phyloP scores from a whole-genome alignment of 2,329 filamentous ascomycete genomes.

The Claviceps humidiphila region DNA sequence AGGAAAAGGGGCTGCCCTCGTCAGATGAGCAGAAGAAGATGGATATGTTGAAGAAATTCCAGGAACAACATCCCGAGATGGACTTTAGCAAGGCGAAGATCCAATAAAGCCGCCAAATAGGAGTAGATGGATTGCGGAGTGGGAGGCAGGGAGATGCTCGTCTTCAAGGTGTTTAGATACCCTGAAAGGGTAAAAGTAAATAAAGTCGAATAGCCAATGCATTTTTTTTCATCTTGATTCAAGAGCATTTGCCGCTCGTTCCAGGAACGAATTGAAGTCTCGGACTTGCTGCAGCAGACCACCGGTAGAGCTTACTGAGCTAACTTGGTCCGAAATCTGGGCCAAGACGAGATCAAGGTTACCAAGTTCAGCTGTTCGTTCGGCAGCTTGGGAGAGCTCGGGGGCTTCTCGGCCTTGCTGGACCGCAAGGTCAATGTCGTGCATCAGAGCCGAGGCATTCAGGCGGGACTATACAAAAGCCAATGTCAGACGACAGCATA shows the following conservation, averaged over 20 bases:
- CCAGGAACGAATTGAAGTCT: conserved; percentile 51
- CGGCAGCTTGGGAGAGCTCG: conserved; percentile 29
- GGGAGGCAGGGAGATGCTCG: not conserved
- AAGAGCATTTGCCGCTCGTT: conserved; percentile 43
- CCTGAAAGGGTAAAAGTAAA: not conserved
- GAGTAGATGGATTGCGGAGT: conserved; percentile 1
- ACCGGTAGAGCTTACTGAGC: conserved; percentile 33
- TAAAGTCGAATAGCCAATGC: not conserved
- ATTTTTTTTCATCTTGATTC: conserved; percentile 27
- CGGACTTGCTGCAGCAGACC: conserved; percentile 42
- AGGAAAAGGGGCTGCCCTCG: conserved; percentile 77
- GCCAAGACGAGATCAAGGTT: conserved; percentile 46
- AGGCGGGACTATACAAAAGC: conserved; percentile 26
- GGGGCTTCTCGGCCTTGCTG: conserved; percentile 36
- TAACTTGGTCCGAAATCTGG: conserved; percentile 40
- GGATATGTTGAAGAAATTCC: conserved; percentile 87
- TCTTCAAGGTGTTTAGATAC: not conserved
- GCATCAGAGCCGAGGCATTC: conserved; percentile 43
- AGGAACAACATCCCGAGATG: conserved; percentile 63
- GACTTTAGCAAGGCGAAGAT: conserved; percentile 61
- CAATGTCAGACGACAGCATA: not conserved
- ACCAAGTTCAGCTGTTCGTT: conserved; percentile 36
- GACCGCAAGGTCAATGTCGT: conserved; percentile 47
- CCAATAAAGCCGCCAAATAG: conserved; percentile 21
- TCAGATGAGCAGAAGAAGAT: conserved; percentile 93